A percentile compares a stretch with the other conserved stretches of the same genome.
Conservation (phyloP, 2,329 filamentous ascomycete species). For the Botrytis cinerea region DNA sequence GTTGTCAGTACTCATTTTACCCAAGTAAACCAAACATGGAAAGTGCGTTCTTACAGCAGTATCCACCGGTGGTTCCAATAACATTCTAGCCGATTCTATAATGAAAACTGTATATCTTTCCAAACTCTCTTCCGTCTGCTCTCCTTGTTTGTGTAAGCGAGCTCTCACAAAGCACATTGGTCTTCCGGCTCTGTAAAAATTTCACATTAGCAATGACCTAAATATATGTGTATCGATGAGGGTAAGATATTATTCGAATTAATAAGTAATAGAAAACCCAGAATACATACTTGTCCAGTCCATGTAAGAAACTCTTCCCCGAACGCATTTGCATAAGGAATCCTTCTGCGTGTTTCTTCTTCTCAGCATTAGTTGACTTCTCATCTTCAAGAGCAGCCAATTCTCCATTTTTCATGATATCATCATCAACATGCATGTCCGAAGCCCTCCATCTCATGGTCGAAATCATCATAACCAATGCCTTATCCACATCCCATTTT, state of each 20-base stretch:
- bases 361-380: slow-evolving; percentile 55
- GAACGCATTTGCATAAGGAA: slow-evolving; percentile 82
- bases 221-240: neutral
- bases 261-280: neutral
- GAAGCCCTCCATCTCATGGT: slow-evolving; percentile 88
- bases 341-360: slow-evolving; percentile 69
- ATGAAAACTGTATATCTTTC: slow-evolving; percentile 91
- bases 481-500: slow-evolving; percentile 94
- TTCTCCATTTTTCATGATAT: slow-evolving; percentile 80
- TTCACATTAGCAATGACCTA: slow-evolving; percentile 1
- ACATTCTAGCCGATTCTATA: slow-evolving; percentile 90
- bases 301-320: slow-evolving; percentile 93
- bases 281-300: slow-evolving; percentile 64
- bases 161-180: slow-evolving; percentile 87
- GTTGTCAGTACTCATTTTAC: slow-evolving; percentile 8
- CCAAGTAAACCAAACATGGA: neutral
- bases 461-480: slow-evolving; percentile 89
- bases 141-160: slow-evolving; percentile 76
- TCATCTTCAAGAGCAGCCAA: slow-evolving; percentile 62
- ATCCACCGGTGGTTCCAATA: slow-evolving; percentile 77
- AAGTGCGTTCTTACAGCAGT: slow-evolving; percentile 71
- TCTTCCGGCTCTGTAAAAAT: slow-evolving; percentile 55
- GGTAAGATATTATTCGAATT: neutral
- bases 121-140: slow-evolving; percentile 78
- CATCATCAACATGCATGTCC: slow-evolving; percentile 85